Evolutionary conservation across 108 stramenopile genomes (phyloP).

Genomic region (Skeletonema tropicum): DNA sequence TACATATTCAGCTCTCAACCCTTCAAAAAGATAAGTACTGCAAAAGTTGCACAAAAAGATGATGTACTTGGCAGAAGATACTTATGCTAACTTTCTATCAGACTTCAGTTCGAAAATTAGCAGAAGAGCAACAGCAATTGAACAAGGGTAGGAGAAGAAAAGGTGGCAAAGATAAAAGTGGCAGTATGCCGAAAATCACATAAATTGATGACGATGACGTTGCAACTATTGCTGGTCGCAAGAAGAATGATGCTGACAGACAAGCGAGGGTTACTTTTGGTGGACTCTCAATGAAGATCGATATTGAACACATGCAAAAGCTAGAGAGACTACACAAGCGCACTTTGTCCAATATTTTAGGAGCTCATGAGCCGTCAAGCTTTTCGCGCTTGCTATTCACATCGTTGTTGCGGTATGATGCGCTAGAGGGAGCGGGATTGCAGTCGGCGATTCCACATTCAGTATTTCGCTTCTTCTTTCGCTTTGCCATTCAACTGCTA

Average conservation of each 20-base stretch:
- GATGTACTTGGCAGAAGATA: slow-evolving; percentile 27
- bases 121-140: slow-evolving; percentile 17
- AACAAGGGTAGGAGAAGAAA: slow-evolving; percentile 23
- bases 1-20: slow-evolving; percentile 37
- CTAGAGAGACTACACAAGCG: slow-evolving; percentile 58
- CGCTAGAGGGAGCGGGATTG: slow-evolving; percentile 86
- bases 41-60: slow-evolving; percentile 42
- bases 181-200: slow-evolving; percentile 50
- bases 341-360: slow-evolving; percentile 7
- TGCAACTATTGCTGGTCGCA: not conserved
- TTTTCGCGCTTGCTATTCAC: slow-evolving; percentile 64
- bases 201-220: slow-evolving; percentile 19
- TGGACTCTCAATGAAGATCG: slow-evolving; percentile 67
- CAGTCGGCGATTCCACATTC: slow-evolving; percentile 76
- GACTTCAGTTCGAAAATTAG: slow-evolving; percentile 33
- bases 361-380: slow-evolving; percentile 16
- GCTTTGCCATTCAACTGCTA: slow-evolving; percentile 91
- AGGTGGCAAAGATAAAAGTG: slow-evolving; percentile 10
- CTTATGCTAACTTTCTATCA: slow-evolving; percentile 28
- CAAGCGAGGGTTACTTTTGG: slow-evolving; percentile 50
- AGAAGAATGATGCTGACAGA: slow-evolving; percentile 15
- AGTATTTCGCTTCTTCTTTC: slow-evolving; percentile 84
- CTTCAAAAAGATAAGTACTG: slow-evolving; percentile 28
- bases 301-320: slow-evolving; percentile 66
- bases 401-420: slow-evolving; percentile 72